These are phyloP conservation scores for Corniculantispora saksenae DNA, from an alignment of 2,329 filamentous ascomycete species.

Conservation along the genomic window DNA sequence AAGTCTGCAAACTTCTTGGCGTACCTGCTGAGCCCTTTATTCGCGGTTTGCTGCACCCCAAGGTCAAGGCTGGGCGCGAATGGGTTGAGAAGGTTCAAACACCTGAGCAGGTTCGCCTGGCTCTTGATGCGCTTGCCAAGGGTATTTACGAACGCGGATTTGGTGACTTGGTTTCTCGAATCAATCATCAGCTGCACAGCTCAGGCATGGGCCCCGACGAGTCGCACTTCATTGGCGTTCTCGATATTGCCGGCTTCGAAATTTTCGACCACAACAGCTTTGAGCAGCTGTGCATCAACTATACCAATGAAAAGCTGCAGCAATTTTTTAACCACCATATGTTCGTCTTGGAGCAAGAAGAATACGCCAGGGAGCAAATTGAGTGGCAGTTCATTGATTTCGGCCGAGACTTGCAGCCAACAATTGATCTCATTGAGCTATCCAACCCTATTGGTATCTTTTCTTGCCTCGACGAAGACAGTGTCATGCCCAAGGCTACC, in stretches of 20 bases:
- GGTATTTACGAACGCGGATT: constrained; percentile 98
- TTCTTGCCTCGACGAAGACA: constrained; percentile 95
- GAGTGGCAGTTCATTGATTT: constrained; percentile 99
- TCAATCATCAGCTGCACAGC: constrained; percentile 90
- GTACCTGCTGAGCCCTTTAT: constrained; percentile 84
- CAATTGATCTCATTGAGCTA: constrained; percentile 94
- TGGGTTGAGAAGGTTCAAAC: constrained; percentile 99
- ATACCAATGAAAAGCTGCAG: constrained; percentile 98
- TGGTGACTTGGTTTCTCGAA: constrained; percentile 85
- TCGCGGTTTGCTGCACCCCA: constrained; percentile 85
- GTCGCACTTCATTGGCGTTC: constrained; percentile 92
- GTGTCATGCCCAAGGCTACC: constrained; percentile 97
- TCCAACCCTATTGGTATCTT: constrained; percentile 98
- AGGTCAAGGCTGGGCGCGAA: constrained; percentile 91
- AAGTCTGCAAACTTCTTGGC: constrained; percentile 80
- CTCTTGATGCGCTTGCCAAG: constrained; percentile 89
- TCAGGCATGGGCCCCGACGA: constrained; percentile 81
- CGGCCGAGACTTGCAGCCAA: constrained; percentile 92
- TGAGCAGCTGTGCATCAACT: constrained; percentile 98
- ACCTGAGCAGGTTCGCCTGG: constrained; percentile 88
- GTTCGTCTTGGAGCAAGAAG: constrained; percentile 98
- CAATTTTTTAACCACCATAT: constrained; percentile 99
- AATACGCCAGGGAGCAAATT: constrained; percentile 95
- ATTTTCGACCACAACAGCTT: constrained; percentile 99
- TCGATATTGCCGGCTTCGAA: constrained; percentile 98